Evolutionary conservation across 2,329 filamentous ascomycete species (phyloP).

Genomic region (Arthrinium phaeospermum): DNA sequence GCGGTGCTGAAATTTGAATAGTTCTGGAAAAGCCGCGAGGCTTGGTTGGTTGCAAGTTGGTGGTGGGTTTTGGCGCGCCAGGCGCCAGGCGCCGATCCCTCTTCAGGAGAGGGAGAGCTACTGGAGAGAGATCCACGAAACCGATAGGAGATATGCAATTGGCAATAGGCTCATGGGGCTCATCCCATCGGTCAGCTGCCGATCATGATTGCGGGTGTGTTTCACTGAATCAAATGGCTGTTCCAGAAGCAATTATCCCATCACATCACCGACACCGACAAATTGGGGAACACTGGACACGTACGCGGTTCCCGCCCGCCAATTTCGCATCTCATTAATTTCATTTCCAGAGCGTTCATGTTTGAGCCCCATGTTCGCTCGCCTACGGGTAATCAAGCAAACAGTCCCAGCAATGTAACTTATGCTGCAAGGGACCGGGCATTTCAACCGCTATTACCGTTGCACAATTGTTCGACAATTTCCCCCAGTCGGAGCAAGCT

Average conservation of each 20-base stretch:
- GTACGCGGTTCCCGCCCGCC: background rate
- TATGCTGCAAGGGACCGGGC: background rate
- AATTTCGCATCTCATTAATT: background rate
- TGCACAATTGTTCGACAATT: background rate
- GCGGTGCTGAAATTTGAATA: background rate
- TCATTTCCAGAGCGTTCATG: background rate
- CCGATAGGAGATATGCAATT: background rate
- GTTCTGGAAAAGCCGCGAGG: background rate
- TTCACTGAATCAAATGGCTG: background rate
- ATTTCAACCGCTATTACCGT: background rate
- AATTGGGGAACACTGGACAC: background rate
- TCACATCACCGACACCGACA: background rate
- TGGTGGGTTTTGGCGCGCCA: background rate
- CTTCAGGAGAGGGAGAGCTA: background rate
- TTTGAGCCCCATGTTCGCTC: background rate
- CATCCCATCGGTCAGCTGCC: background rate
- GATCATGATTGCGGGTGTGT: constrained; percentile 1
- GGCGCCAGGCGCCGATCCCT: background rate
- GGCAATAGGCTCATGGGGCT: constrained; percentile 5
- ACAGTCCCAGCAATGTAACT: background rate
- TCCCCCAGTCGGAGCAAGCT: background rate
- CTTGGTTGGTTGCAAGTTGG: background rate
- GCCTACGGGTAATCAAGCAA: background rate
- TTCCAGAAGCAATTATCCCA: background rate
- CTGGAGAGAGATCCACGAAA: background rate